Conservation (phyloP, 2,329 filamentous ascomycete genomes). For the Trichoderma arundinaceum region DNA sequence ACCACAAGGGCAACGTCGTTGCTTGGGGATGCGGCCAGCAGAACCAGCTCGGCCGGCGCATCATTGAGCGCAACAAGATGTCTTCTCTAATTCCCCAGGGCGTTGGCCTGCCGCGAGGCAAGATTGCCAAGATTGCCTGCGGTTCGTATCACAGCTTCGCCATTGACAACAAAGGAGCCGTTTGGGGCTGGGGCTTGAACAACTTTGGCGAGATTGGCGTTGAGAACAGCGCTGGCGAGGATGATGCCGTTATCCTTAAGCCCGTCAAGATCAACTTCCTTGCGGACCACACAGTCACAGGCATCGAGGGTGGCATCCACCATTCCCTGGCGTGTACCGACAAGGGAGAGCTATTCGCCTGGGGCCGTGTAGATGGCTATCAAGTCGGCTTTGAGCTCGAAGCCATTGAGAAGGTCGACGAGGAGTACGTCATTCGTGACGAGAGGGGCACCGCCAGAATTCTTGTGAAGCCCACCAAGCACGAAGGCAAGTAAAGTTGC, state of each 20-base stretch:
- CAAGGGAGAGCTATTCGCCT: constrained; percentile 63
- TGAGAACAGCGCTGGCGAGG: constrained; percentile 57
- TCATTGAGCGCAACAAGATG: constrained; percentile 68
- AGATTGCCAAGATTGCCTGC: constrained; percentile 60
- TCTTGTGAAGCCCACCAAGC: constrained; percentile 52
- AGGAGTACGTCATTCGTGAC: constrained; percentile 66
- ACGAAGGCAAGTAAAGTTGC: constrained; percentile 51
- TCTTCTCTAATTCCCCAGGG: constrained; percentile 64
- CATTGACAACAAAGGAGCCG: constrained; percentile 69
- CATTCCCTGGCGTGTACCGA: constrained; percentile 71
- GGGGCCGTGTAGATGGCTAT: constrained; percentile 62
- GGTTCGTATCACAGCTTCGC: constrained; percentile 86
- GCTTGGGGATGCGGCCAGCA: constrained; percentile 78
- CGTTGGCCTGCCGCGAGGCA: constrained; percentile 63
- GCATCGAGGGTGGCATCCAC: constrained; percentile 73
- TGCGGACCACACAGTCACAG: constrained; percentile 64
- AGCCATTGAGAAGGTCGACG: constrained; percentile 49
- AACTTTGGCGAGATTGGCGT: constrained; percentile 82
- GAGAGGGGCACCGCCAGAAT: constrained; percentile 68
- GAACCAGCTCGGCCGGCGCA: constrained; percentile 63
- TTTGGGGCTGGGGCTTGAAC: constrained; percentile 86
- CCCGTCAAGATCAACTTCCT: constrained; percentile 72
- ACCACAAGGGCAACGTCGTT: constrained; percentile 66
- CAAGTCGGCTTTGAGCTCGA: constrained; percentile 63
- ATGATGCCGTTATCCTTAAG: constrained; percentile 71